Conservation (phyloP, 148 eudicot genomes). For the Cornus florida region DNA sequence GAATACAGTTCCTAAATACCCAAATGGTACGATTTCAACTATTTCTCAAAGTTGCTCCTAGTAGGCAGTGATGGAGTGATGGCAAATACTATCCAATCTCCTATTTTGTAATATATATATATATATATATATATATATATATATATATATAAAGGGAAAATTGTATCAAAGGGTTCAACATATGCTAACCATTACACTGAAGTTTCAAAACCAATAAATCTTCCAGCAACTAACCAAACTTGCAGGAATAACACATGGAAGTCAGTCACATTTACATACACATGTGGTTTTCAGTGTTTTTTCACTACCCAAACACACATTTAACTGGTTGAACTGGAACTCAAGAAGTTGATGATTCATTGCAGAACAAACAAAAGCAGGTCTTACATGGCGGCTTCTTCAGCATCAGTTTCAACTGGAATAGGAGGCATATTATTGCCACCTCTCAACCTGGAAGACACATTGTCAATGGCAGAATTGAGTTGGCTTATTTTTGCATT, state of each 20-base stretch:
- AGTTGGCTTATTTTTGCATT: constrained; percentile 70
- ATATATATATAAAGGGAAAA: too few relatives aligned
- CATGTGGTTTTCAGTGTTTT: neutral
- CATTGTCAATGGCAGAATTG: constrained; percentile 89
- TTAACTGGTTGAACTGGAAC: neutral
- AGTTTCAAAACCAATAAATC: neutral
- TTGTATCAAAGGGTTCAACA: neutral
- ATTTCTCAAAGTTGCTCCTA: too few relatives aligned
- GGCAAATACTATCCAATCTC: too few relatives aligned
- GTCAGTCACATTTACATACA: neutral
- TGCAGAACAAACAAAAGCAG: constrained; percentile 2
- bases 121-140: too few relatives aligned
- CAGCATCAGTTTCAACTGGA: constrained; percentile 62
- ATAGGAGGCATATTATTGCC: constrained; percentile 49
- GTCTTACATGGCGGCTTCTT: constrained; percentile 58
- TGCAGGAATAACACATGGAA: neutral
- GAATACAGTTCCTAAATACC: neutral
- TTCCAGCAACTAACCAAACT: constrained; percentile 6
- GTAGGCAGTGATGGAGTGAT: too few relatives aligned
- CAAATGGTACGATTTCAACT: too few relatives aligned
- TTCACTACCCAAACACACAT: neutral
- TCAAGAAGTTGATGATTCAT: neutral
- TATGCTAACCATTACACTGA: neutral
- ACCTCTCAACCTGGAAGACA: constrained; percentile 83
- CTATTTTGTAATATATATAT: too few relatives aligned